Base-by-base conservation (phyloP, 345 rosid genomes). In the Populus pruinosa region DNA sequence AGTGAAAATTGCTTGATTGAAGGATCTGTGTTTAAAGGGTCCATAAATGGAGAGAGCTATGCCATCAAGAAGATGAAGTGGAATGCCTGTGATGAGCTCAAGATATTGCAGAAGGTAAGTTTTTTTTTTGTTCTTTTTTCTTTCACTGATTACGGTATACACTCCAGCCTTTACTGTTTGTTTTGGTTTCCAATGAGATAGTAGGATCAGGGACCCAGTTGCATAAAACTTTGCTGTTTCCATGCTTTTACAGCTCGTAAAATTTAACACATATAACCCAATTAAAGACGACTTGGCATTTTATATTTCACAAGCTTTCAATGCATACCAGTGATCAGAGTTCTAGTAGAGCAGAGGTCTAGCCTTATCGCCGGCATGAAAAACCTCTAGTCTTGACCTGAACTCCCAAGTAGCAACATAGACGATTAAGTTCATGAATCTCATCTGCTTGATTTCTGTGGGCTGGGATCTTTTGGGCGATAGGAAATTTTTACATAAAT, bases 61-160 rank as follows among this genome's bases (percentile, higher is more conserved):
- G 93, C 96, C 50, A 88, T 91, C 83, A 90, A 91, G 88, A 84
- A 87, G 87, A 91, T 91, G 92, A 88, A 83, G 69, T 88, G 92
- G 96, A 86, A 91, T 80, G 93, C 93, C 63, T 64, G 18, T 62
- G 93, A 91, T 77, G 95, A 91, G 89, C 88, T 91, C 82, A 90
- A 87, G 87, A 91, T 91, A 78, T 79, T 91, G 77, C 92, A 90
- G 65, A 90, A 90, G 93, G 96, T 91, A 88, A 62, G n/a, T 18
- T 72, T n/a, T 20, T 41, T 43, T 49, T 66, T 71, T 31, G 29
- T 27, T 27, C 29, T 8, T 41, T 43, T 43, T 41, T 11, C 11
- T 43, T 43, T 43, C 14, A 27, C 38, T 5, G 23, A 56, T 56
- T 35, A 27, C 33, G 18, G 21, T 59, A 8, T 16, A 31, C 35